These are phyloP conservation scores for Yarrowia sp. DNA, from an alignment of 805 yeast species.

Conservation along the genomic window DNA sequence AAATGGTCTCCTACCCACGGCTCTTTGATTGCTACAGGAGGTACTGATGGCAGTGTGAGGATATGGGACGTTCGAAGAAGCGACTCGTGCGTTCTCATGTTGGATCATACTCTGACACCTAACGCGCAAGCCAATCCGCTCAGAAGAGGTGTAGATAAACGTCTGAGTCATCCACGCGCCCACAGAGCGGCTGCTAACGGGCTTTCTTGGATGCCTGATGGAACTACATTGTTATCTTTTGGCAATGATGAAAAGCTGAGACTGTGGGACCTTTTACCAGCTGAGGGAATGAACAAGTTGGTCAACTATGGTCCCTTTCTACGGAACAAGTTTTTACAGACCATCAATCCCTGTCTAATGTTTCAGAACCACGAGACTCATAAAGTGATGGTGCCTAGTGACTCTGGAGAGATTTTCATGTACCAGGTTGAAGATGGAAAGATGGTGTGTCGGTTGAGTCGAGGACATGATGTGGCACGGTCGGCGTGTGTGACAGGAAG, in stretches of 20 bases:
- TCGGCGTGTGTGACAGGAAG: slow-evolving; percentile 62
- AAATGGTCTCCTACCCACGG: slow-evolving; percentile 82
- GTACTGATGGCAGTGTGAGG: slow-evolving; percentile 93
- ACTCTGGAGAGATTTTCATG: slow-evolving; percentile 71
- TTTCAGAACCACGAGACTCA: slow-evolving; percentile 50
- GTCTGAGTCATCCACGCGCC: slow-evolving; percentile 56
- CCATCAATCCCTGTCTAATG: slow-evolving; percentile 61
- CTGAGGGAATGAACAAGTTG: slow-evolving; percentile 60
- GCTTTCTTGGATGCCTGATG: slow-evolving; percentile 72
- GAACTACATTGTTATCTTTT: slow-evolving; percentile 65
- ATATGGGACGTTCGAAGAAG: slow-evolving; percentile 78
- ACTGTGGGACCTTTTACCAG: slow-evolving; percentile 73
- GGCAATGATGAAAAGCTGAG: slow-evolving; percentile 84
- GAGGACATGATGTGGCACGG: slow-evolving; percentile 55
- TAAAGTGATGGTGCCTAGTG: slow-evolving; percentile 64
- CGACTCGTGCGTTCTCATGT: slow-evolving; percentile 64
- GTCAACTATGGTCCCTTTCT: slow-evolving; percentile 81
- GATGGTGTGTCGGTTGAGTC: slow-evolving; percentile 62
- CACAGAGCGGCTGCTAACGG: slow-evolving; percentile 85
- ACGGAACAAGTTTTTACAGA: slow-evolving; percentile 67
- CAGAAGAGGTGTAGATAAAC: slow-evolving; percentile 25
- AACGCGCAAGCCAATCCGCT: slow-evolving; percentile 16
- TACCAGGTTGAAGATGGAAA: slow-evolving; percentile 68
- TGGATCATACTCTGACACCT: slow-evolving; percentile 54
- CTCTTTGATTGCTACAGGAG: slow-evolving; percentile 83